Evolutionary conservation across 2,329 filamentous ascomycete species (phyloP).

Genomic region (Alternaria ventricosa): DNA sequence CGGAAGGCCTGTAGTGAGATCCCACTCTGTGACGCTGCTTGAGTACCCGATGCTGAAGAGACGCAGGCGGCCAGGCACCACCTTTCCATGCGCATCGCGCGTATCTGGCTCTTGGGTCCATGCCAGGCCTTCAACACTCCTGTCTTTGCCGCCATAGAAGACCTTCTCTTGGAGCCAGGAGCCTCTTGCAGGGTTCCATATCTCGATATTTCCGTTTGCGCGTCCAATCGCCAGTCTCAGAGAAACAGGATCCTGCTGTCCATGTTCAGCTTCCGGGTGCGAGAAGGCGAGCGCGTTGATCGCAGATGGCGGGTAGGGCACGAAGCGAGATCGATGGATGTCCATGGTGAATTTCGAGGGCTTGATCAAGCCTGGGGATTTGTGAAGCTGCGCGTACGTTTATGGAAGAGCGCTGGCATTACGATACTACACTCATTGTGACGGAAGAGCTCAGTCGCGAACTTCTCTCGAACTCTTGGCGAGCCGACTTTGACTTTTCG

Average conservation of each 20-base stretch:
- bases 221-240: slow-evolving; percentile 87
- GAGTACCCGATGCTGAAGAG: slow-evolving; percentile 98
- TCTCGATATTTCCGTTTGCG: slow-evolving; percentile 94
- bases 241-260: slow-evolving; percentile 58
- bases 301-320: slow-evolving; percentile 86
- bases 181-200: slow-evolving; percentile 88
- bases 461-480: slow-evolving; percentile 26
- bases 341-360: slow-evolving; percentile 68
- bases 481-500: slow-evolving; percentile 22
- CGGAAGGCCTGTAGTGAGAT: slow-evolving; percentile 78
- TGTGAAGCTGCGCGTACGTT: slow-evolving; percentile 17
- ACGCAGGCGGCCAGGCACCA: slow-evolving; percentile 73
- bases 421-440: slow-evolving; percentile 15
- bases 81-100: slow-evolving; percentile 64
- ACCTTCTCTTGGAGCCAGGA: slow-evolving; percentile 90
- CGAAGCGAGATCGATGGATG: slow-evolving; percentile 95
- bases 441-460: slow-evolving; percentile 9
- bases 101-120: slow-evolving; percentile 90
- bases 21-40: slow-evolving; percentile 92
- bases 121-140: slow-evolving; percentile 86
- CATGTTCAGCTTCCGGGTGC: slow-evolving; percentile 59
- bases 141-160: slow-evolving; percentile 80
- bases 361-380: not conserved
- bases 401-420: slow-evolving; percentile 22
- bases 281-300: slow-evolving; percentile 97